Evolutionary conservation across 106 monocot genomes (phyloP).

Genomic region (Platanthera zijinensis): DNA sequence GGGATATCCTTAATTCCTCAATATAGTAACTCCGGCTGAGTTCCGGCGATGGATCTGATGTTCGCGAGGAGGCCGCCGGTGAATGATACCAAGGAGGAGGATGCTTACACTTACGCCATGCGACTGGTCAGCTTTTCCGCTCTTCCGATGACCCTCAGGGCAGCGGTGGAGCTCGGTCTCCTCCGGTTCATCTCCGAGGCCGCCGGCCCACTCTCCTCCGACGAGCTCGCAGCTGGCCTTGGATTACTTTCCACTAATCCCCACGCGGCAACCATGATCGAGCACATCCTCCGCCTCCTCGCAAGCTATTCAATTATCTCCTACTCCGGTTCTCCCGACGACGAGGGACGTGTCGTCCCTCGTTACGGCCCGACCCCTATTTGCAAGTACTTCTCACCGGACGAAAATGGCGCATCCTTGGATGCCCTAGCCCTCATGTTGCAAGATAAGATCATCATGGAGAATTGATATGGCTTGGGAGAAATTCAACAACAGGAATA

Average conservation of each 20-base stretch:
- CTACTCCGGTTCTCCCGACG: neutral
- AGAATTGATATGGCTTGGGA: constrained; percentile 7
- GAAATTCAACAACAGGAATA: too few species aligned
- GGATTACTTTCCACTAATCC: constrained; percentile 4
- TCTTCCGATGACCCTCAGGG: constrained; percentile 21
- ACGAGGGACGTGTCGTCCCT: neutral
- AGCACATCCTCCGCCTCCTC: constrained; percentile 7
- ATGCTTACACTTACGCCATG: constrained; percentile 12
- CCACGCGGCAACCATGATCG: constrained; percentile 5
- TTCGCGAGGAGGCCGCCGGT: too few species aligned
- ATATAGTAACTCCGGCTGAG: too few species aligned
- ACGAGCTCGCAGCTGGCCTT: neutral
- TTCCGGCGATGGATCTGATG: too few species aligned
- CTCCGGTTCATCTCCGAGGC: constrained; percentile 3
- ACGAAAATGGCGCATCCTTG: constrained; percentile 14
- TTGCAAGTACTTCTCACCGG: constrained; percentile 9
- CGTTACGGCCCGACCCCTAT: constrained; percentile 14
- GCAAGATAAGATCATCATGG: constrained; percentile 9
- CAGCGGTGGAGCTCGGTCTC: constrained; percentile 11
- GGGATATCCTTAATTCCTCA: too few species aligned
- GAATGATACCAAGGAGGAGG: neutral
- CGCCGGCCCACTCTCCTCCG: constrained; percentile 9
- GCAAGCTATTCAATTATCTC: constrained; percentile 4
- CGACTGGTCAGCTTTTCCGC: neutral
- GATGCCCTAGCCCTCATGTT: neutral